phyloP scores from a whole-genome alignment of 768 basidiomycete genomes.

The Lactifluus hygrophoroides region DNA sequence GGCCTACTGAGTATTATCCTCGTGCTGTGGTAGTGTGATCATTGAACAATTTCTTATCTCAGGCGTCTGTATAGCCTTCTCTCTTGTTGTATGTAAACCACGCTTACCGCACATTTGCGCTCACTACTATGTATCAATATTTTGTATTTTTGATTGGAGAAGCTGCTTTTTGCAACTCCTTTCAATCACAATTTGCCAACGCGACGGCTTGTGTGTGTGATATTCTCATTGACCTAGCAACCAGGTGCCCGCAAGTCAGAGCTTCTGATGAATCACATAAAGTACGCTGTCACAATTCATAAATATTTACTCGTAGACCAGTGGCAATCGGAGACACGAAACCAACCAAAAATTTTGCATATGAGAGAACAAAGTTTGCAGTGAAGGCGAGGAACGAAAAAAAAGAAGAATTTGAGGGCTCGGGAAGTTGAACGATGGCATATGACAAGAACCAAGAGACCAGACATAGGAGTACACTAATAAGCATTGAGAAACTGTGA shows the following conservation, averaged over 20 bases:
- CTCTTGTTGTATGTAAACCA: background rate
- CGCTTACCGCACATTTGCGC: background rate
- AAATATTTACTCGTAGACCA: background rate
- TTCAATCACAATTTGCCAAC: background rate
- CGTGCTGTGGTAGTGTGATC: constrained; percentile 15
- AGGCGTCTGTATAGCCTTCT: background rate
- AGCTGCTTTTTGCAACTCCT: background rate
- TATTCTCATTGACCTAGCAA: background rate
- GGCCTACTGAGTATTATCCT: constrained; percentile 9
- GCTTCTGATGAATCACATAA: background rate
- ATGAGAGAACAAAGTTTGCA: constrained; percentile 1
- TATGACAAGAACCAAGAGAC: constrained; percentile 5
- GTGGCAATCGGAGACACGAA: background rate
- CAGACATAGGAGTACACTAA: constrained; percentile 12
- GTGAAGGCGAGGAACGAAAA: background rate
- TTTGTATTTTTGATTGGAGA: background rate
- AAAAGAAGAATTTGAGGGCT: background rate
- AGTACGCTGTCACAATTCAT: background rate
- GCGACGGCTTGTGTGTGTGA: background rate
- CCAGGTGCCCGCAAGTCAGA: background rate
- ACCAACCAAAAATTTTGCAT: constrained; percentile 9
- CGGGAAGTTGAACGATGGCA: constrained; percentile 2
- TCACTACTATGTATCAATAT: background rate
- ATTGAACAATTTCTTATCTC: background rate
- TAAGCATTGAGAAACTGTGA: constrained; percentile 3